These are phyloP conservation scores for Eucalyptus erythrocorys DNA, from an alignment of 345 rosid genomes.

Conservation along the genomic window DNA sequence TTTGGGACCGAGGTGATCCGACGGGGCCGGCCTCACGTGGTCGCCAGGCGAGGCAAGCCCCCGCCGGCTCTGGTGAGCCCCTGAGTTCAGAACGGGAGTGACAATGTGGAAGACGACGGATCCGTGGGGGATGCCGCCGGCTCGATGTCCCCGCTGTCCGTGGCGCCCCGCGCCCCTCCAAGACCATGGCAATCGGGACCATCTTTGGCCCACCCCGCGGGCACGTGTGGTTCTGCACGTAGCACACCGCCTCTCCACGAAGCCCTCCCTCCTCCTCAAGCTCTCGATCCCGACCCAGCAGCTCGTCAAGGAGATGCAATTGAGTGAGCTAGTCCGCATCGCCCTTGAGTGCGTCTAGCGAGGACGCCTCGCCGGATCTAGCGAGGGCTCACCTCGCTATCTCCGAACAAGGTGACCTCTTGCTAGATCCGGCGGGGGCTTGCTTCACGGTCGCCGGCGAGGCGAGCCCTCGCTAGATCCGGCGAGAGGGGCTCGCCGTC, in stretches of 20 bases:
- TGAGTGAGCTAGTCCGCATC: constrained; percentile 46
- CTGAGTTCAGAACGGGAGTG: constrained; percentile 2
- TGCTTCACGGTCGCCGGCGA: too few relatives aligned
- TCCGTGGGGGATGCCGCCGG: background rate
- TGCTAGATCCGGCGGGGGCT: too few relatives aligned
- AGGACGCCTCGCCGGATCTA: too few relatives aligned
- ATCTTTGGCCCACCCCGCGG: constrained; percentile 71
- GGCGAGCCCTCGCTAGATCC: too few relatives aligned
- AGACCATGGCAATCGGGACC: constrained; percentile 82
- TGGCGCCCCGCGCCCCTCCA: constrained; percentile 43
- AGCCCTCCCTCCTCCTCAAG: constrained; percentile 60
- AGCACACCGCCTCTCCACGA: constrained; percentile 61
- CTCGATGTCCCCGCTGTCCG: background rate
- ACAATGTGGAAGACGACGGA: background rate
- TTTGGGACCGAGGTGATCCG: too few relatives aligned
- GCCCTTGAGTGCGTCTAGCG: constrained; percentile 82
- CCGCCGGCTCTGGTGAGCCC: too few relatives aligned
- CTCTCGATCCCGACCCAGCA: constrained; percentile 57
- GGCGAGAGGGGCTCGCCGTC: too few relatives aligned
- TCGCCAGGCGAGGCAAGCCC: too few relatives aligned
- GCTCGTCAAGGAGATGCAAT: constrained; percentile 62
- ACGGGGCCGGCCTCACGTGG: too few relatives aligned
- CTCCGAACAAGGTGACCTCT: too few relatives aligned
- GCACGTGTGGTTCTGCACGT: constrained; percentile 83
- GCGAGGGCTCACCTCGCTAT: too few relatives aligned